Conservation (phyloP, 305 asterid genomes). For the Plantago coronopus region DNA sequence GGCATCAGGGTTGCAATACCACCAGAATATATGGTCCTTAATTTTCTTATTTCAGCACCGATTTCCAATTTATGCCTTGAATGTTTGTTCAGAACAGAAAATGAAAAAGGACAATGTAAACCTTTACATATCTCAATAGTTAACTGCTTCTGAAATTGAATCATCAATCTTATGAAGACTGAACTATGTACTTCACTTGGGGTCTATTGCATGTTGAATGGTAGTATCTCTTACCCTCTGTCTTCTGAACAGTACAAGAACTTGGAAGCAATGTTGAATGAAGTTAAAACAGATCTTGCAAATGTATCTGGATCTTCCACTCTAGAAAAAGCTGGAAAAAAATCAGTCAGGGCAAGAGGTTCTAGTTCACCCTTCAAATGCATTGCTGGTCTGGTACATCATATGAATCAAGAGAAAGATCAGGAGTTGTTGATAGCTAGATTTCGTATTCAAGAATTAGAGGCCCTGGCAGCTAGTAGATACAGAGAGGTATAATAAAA, state of each 20-base stretch:
- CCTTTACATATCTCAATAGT: constrained; percentile 10
- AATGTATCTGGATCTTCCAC: constrained; percentile 41
- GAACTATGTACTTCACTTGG: constrained; percentile 11
- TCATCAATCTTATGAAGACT: constrained; percentile 14
- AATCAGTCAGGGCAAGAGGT: constrained; percentile 61
- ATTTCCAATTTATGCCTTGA: constrained; percentile 12
- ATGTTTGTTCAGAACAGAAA: constrained; percentile 21
- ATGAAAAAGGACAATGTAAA: neutral
- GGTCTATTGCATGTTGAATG: constrained; percentile 16
- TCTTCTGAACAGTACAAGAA: constrained; percentile 65
- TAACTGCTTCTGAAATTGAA: constrained; percentile 11
- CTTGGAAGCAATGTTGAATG: constrained; percentile 71
- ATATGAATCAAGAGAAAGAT: constrained; percentile 81
- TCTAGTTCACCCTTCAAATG: constrained; percentile 92
- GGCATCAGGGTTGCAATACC: constrained; percentile 14
- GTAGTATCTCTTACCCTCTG: constrained; percentile 21
- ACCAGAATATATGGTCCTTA: constrained; percentile 8
- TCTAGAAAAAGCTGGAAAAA: constrained; percentile 51
- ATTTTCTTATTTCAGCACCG: constrained; percentile 2
- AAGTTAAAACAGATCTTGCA: constrained; percentile 52
- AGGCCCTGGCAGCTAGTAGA: constrained; percentile 55
- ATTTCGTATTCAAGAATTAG: constrained; percentile 68
- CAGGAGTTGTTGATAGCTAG: constrained; percentile 63
- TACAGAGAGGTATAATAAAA: constrained; percentile 63
- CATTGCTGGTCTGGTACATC: constrained; percentile 78